Base-by-base conservation (phyloP, 148 eudicot species). In the Cornus florida region DNA sequence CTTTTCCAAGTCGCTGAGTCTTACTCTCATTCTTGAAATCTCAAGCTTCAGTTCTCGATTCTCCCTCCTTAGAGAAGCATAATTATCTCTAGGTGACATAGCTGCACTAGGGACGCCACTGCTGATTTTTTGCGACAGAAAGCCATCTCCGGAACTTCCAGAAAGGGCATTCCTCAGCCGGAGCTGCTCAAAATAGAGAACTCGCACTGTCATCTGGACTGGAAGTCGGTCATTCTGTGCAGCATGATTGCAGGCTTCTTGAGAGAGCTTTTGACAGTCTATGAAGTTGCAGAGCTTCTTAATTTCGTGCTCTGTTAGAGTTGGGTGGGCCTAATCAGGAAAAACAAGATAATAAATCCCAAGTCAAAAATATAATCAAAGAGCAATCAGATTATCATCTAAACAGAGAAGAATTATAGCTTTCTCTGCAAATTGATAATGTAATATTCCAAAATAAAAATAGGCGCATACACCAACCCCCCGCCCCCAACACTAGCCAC, bases 201-300 rank as follows among this genome's bases (percentile, higher is more conserved):
- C 91, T 76, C 85, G 80, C 13, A 92, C 89, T 19, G 91, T 81
- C 93, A 91, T 82, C 50, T 88, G 90, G 60, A 90, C 90, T 22
- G 93, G 97, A 11, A 92, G 90, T 56, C 94, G 76, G 5, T 92
- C 93, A 33, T 92, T 92, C 71, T 91, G 93, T 11, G 97, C 97
- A 69, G 94, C 97, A 35, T 92, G 97, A 53, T 86, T 92, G 87
- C 89, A 82, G 17, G 94, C 97, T 78, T 92, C 97, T 80, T 91
- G 89, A 32, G 97, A 89, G 1, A 92, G 91, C 79, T 92, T 92
- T 80, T 89, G 92, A 69, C 93, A 87, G 82, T 92, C 97, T 64
- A 92, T 87, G 78, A 76, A 82, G 70, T 83, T 86, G 87, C 95
- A 88, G 6, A 89, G 83, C 85, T 81, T 88, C 84, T 85, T 86